Base-by-base conservation (phyloP, 1,139 yeast genomes). In the Meyerozyma guilliermondii region DNA sequence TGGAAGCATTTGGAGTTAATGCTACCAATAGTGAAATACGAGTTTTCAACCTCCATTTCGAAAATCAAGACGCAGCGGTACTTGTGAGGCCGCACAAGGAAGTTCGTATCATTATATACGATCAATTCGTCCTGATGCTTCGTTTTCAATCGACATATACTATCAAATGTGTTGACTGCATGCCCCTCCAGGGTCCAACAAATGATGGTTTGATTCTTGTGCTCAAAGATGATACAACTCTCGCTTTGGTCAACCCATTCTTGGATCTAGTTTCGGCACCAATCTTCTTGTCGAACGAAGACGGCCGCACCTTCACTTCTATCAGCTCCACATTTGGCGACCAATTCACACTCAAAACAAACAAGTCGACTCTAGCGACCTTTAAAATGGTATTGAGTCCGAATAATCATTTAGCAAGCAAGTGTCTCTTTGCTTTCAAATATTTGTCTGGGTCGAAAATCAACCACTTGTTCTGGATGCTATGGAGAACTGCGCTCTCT, bases 171-270 rank as follows among this genome's bases (percentile, higher is more conserved):
- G 42, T 54, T 17, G 77, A 76, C 49, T 75, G 78, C 39, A 51
- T 61, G 14, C 69, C 76, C 1, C 58, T 78, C 34, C 50, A 52
- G 16, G 60, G 64, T 39, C 41, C 56, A 2, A 50, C 50, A 1
- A 66, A 66, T 46, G 66, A 65, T 7, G 81, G 81, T 0, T 65
- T 62, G 50, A 62, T 77, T n/a, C 58, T 74, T 2, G 61, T 65
- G 4, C 56, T 74, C 10, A 63, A 63, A 16, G 65, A 66, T 10
- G 56, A 57, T 3, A 51, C 59, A 7, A 55, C 59, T 3, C 41
- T 83, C 17, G 65, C 65, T 13, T 54, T 87, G 5, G 71, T 78
- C 35, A 82, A 87, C 50, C 95, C 95, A 1, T 83, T 86, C 50
- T 62, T 81, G 9, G 77, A 78, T 26, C 56, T 85, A 2, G 59